Conservation (phyloP, 2,329 filamentous ascomycete genomes). For the Teratosphaeria epicoccoides region DNA sequence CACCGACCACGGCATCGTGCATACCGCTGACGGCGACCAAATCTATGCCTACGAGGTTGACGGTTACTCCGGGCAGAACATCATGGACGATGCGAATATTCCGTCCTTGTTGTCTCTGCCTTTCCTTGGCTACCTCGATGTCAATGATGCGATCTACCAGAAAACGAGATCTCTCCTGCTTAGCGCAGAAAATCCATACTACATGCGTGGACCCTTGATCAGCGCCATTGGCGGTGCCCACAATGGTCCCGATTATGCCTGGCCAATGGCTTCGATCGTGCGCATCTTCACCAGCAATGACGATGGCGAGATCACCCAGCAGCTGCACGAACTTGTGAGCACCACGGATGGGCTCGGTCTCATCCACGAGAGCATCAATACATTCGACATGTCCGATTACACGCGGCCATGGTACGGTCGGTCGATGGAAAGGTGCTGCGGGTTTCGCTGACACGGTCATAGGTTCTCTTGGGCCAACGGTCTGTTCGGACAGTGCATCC, state of each 20-base stretch:
- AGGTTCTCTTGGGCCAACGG: conserved; percentile 44
- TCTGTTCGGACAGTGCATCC: conserved; percentile 40
- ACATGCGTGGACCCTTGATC: conserved; percentile 39
- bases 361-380: conserved; percentile 43
- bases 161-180: conserved; percentile 38
- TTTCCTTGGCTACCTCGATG: conserved; percentile 47
- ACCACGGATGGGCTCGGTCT: conserved; percentile 39
- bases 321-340: conserved; percentile 36
- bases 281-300: conserved; percentile 40
- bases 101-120: conserved; percentile 56
- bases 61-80: conserved; percentile 35
- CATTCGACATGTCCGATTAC: conserved; percentile 36
- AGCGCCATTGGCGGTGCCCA: conserved; percentile 41
- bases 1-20: conserved; percentile 33
- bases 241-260: conserved; percentile 35
- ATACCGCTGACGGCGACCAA: conserved; percentile 27
- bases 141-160: conserved; percentile 32
- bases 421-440: background rate
- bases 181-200: conserved; percentile 39
- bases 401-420: conserved; percentile 37
- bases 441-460: background rate
- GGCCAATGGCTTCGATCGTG: conserved; percentile 44
- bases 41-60: conserved; percentile 42
- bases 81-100: conserved; percentile 55
- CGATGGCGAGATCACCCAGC: conserved; percentile 35